Evolutionary conservation across 1,284 basidiomycete genomes (phyloP).

Genomic region (Irpex rosettiformis): DNA sequence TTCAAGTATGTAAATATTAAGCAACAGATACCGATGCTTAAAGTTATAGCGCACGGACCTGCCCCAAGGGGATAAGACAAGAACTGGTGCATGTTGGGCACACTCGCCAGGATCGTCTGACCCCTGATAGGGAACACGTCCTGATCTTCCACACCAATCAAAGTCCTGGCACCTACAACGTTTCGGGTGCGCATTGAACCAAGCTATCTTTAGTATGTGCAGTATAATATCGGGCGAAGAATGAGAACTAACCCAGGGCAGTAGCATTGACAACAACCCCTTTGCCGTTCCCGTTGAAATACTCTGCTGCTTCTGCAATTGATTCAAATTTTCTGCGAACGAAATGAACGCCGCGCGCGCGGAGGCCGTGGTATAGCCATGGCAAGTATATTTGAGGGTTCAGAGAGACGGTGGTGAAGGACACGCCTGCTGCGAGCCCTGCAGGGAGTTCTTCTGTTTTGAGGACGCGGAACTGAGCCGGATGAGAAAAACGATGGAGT

Average conservation of each 20-base stretch:
- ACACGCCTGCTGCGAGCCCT: conserved; percentile 34
- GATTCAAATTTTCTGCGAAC: conserved; percentile 28
- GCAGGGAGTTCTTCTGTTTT: conserved; percentile 32
- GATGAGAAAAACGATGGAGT: neutral
- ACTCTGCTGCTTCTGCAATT: conserved; percentile 38
- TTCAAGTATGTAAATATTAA: neutral
- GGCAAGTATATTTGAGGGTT: conserved; percentile 46
- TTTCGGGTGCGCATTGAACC: neutral
- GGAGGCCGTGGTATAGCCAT: conserved; percentile 43
- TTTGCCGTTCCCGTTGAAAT: conserved; percentile 29
- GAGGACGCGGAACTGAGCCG: conserved; percentile 37
- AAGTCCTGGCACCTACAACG: conserved; percentile 55
- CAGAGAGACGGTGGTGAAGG: conserved; percentile 44
- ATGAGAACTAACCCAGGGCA: conserved; percentile 37
- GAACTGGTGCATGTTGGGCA: conserved; percentile 54
- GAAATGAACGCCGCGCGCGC: conserved; percentile 29
- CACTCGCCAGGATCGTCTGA: conserved; percentile 77
- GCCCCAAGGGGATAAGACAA: conserved; percentile 22
- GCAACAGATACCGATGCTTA: neutral
- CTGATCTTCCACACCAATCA: conserved; percentile 80
- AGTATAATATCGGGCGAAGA: neutral
- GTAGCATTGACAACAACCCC: conserved; percentile 47
- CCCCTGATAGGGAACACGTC: conserved; percentile 79
- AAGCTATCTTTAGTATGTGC: neutral
- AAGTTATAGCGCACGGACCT: conserved; percentile 1